Evolutionary conservation across 176 grass and related monocot species (phyloP).

Genomic region (Elymus sibiricus): DNA sequence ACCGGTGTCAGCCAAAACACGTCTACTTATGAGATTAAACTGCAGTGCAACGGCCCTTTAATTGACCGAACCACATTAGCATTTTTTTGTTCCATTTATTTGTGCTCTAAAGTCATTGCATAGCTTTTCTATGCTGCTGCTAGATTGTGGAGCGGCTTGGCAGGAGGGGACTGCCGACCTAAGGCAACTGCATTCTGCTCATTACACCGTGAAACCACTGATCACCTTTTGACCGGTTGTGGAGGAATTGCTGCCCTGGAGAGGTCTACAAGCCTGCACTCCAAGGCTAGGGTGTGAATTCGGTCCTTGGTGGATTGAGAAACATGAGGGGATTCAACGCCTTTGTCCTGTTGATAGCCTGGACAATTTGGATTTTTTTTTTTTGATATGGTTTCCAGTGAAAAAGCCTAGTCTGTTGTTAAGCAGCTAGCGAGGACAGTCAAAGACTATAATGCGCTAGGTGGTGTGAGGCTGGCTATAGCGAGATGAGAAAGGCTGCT

Average conservation of each 20-base stretch:
- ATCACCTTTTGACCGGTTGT: not conserved
- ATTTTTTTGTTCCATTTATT: constrained; percentile 11
- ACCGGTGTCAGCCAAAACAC: not conserved
- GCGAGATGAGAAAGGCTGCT: not conserved
- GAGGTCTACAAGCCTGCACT: constrained; percentile 10
- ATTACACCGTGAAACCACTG: not conserved
- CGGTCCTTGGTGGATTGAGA: constrained; percentile 2
- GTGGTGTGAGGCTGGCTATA: not conserved
- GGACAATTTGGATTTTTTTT: not conserved
- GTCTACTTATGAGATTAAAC: constrained; percentile 10
- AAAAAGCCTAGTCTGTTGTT: not conserved
- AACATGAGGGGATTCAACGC: not conserved
- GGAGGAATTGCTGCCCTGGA: not conserved
- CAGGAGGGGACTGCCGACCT: not conserved
- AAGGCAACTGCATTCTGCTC: not conserved
- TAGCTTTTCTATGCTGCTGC: not conserved
- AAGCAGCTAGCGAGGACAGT: not conserved
- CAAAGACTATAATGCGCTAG: not conserved
- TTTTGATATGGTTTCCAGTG: not conserved
- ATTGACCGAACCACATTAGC: not conserved
- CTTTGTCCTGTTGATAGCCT: not conserved
- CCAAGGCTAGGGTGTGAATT: not conserved
- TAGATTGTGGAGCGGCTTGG: not conserved
- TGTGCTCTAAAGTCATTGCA: constrained; percentile 10
- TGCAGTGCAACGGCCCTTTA: not conserved